Percentiles rank a stretch among this genome's conserved stretches.
phyloP scores from a whole-genome alignment of 495 filamentous ascomycete species.

The Tuber borchii region DNA sequence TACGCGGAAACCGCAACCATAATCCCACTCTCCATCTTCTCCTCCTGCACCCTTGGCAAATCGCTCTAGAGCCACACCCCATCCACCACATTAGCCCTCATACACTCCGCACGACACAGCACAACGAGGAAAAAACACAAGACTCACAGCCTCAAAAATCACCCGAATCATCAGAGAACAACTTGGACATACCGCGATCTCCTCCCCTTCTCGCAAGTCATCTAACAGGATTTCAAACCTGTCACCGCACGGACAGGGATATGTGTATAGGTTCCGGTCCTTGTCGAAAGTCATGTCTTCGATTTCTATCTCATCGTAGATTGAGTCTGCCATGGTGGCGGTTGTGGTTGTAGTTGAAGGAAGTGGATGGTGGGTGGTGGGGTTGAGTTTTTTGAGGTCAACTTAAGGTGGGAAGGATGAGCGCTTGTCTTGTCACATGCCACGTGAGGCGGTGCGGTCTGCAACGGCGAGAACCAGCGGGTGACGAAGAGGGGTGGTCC shows the following conservation, averaged over 20 bases:
- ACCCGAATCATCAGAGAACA: constrained; percentile 94
- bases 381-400: background rate
- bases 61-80: background rate
- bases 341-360: background rate
- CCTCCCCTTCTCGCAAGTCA: constrained; percentile 79
- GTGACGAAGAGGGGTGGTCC: no score
- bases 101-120: background rate
- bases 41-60: constrained; percentile 11
- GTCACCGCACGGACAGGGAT: constrained; percentile 95
- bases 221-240: constrained; percentile 85
- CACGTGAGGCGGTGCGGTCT: background rate
- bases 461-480: no score
- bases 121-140: background rate
- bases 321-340: constrained; percentile 60
- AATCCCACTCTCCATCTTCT: constrained; percentile 13
- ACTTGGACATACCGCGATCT: constrained; percentile 91
- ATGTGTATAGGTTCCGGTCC: constrained; percentile 78
- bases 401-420: background rate
- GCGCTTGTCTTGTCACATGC: constrained; percentile 1
- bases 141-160: constrained; percentile 72
- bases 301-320: constrained; percentile 99
- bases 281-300: constrained; percentile 96
- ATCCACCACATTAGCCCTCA: background rate
- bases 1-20: constrained; percentile 18
- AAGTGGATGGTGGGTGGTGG: background rate